Base-by-base conservation (phyloP, 768 basidiomycete genomes). In the Tremella mesenterica region DNA sequence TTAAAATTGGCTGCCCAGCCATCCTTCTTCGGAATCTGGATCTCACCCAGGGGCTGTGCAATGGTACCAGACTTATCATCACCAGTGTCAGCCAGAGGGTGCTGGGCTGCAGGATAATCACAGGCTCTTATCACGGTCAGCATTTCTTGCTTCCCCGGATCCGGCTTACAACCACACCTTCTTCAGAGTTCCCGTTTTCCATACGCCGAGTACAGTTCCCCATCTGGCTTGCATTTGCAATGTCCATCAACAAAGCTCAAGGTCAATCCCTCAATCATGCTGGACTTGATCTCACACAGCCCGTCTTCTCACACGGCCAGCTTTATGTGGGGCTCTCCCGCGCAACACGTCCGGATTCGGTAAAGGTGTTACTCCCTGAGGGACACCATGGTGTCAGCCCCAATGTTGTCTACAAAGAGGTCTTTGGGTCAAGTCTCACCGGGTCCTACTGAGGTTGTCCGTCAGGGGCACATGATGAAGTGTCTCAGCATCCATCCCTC, bases 201-300 rank as follows among this genome's bases (percentile, higher is more conserved):
- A 26, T 79, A 4, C 52, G 28, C 3, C 52, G 59, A 69, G 43
- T 47, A 1, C 78, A 79, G 60, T 78, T 78, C 52, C 78, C 78
- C 27, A 58, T 79, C 14, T 63, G 68, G 2, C 65, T 79, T 4
- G 77, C 75, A 13, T 80, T 79, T 73, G 76, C 76, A 0, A 73
- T 79, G 63, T 74, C 77, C 0, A 77, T 79, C 60, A 79, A 80
- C 66, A 80, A 79, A 58, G 54, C 77, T 1, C 77, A 79, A 66
- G 78, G 79, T 4, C 79, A 79, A 64, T 78, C 76, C 18, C 70
- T 79, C 4, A 59, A 73, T 44, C 34, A 67, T 64, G 76, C 79
- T 46, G 78, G 77, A 1, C 29, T 79, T 13, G 74, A 79, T 57
- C 57, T 79, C 0, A 58, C 65, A 76, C 9, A 8, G 18, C 41